Evolutionary conservation across 1,284 basidiomycete genomes (phyloP), one percentile per base, ranked within the genome.

Genomic region (Sanghuangporus weigelae): DNA sequence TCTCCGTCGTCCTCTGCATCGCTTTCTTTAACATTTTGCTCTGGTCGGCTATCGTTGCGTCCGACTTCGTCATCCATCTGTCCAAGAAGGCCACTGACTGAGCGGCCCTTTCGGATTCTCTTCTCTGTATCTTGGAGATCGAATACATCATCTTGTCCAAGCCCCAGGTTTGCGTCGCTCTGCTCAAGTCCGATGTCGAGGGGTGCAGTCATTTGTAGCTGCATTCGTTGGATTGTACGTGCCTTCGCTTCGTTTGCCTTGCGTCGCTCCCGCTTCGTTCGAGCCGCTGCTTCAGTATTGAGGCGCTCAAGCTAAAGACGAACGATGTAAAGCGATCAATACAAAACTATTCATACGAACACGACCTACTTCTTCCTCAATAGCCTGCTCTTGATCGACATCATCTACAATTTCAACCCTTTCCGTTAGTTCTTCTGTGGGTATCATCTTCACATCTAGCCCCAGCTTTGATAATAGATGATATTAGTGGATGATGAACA

Each of bases 181-280:
- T 91, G 88, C 70, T 98, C 95, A 70, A 98, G 79, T 74, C 96
- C 97, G 67, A 98, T 95, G 67, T 99, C 95, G 71, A 96, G 78
- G 26, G 95, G 97, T 7, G 95, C 95, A 7, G 92, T 95, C 97
- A 99, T 99, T 72, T 94, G 90, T 54, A 99, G 83, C 74, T 99
- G 97, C 84, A 99, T 92, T 67, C 96, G 92, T 74, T 95, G 93
- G 53, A 98, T 89, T 6, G 93, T 93, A 67, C 89, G 86, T 40
- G 87, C 82, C 75, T 92, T 93, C 70, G 92, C 81, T 77, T 99
- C 97, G 76, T 99, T 99, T 7, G 89, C 87, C 46, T 87, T 84
- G 66, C 95, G 87, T 63, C 93, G 84, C 71, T 96, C 92, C 16
- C 95, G 88, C 73, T 94, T 94, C 39, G 84, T 77, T 63, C 88